Evolutionary conservation across 495 filamentous ascomycete genomes (phyloP).

Genomic region (Mycothermus thermophilus): DNA sequence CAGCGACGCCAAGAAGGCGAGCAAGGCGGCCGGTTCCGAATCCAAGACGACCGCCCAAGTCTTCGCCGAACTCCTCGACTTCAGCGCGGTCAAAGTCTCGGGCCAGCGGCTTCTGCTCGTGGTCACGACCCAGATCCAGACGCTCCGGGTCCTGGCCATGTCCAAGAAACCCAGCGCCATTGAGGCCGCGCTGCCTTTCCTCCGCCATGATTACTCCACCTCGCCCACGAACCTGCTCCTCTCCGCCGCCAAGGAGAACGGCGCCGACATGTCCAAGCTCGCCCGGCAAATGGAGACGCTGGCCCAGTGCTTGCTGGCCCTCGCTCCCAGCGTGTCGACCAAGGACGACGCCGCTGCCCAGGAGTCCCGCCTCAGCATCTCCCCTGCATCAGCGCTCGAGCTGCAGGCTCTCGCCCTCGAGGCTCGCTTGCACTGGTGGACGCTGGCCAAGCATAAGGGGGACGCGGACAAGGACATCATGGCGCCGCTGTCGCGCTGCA

Average conservation of each 20-base stretch:
- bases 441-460: conserved; percentile 50
- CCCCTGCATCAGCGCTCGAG: conserved; percentile 44
- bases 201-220: conserved; percentile 32
- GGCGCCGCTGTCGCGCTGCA: conserved; percentile 52
- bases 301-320: conserved; percentile 49
- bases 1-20: conserved; percentile 18
- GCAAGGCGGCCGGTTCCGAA: conserved; percentile 10
- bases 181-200: conserved; percentile 32
- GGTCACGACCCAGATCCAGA: conserved; percentile 40
- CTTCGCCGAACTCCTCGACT: conserved; percentile 51
- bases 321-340: conserved; percentile 44
- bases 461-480: conserved; percentile 56
- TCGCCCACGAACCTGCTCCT: conserved; percentile 57
- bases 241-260: conserved; percentile 31
- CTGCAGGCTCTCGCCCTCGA: conserved; percentile 57
- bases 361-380: conserved; percentile 38
- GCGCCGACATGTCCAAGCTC: conserved; percentile 41
- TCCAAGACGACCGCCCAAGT: conserved; percentile 28
- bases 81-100: conserved; percentile 26
- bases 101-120: conserved; percentile 33
- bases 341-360: conserved; percentile 36
- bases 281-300: conserved; percentile 56
- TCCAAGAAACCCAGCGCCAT: conserved; percentile 37
- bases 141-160: conserved; percentile 34
- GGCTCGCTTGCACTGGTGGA: conserved; percentile 56